Evolutionary conservation across 192 early-diverging fungal species (phyloP).

Genomic region (Lunasporangiospora selenospora): DNA sequence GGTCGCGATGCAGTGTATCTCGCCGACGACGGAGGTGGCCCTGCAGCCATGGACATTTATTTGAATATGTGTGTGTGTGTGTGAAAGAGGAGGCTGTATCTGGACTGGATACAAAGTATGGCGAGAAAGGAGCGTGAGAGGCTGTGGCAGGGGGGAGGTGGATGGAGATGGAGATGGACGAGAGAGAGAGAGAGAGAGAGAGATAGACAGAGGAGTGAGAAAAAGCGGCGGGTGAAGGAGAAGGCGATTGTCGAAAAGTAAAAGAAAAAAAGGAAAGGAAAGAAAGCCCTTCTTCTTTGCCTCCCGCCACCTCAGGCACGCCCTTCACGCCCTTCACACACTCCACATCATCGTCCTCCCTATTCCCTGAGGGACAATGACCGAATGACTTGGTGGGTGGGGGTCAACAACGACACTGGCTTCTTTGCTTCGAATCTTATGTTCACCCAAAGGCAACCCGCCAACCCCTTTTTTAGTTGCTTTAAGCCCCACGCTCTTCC

Average conservation of each 20-base stretch:
- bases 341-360: too few relatives aligned
- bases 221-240: background rate
- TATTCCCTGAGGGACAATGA: too few relatives aligned
- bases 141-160: background rate
- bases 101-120: background rate
- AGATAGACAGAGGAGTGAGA: background rate
- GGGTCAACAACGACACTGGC: too few relatives aligned
- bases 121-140: background rate
- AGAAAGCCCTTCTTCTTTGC: too few relatives aligned
- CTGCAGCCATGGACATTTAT: constrained; percentile 47
- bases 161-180: background rate
- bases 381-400: too few relatives aligned
- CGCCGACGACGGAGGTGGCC: constrained; percentile 23
- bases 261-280: background rate
- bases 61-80: background rate
- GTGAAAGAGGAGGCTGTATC: background rate
- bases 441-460: too few relatives aligned
- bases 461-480: too few relatives aligned
- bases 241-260: background rate
- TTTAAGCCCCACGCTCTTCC: too few relatives aligned
- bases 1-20: constrained; percentile 15
- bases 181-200: background rate
- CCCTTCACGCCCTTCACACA: too few relatives aligned
- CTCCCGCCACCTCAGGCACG: too few relatives aligned
- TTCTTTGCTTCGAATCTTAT: too few relatives aligned